Evolutionary conservation across 2,329 filamentous ascomycete genomes (phyloP), one percentile per base, ranked within the genome.

Genomic region (Paraconiothyrium brasiliense): DNA sequence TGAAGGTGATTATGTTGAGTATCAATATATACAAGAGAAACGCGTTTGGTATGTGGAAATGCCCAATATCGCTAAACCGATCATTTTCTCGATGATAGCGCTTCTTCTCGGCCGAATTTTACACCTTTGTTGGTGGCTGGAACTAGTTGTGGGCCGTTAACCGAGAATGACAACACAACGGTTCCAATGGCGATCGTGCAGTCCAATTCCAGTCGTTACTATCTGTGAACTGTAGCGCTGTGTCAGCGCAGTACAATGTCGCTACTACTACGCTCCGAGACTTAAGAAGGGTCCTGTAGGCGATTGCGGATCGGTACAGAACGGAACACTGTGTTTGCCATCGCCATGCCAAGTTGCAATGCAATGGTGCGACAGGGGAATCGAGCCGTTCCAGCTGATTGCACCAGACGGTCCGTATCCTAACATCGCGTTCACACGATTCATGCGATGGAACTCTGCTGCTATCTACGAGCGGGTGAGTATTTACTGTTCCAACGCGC

Each of bases 221-320:
- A 16, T 24, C 49, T 37, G 30, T 52, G 30, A 55, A 44, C 20
- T 55, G 37, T 30, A 55, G 52, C 35, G 39, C 27, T 13, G 14
- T 55, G 22, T 55, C 37, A 20, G 52, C 37, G 30, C 16, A 39
- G 52, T 55, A 41, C 37, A 55, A 55, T 34, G 37, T 55, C 16
- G 37, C 52, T 46, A 55, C 52, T 39, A 24, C n/a, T 10, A 55
- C 52, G 30, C 37, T 55, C 14, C n/a, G n/a, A 55, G 52, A 55
- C 39, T 46, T 41, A 55, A 55, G 2, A 55, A 55, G 52, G 22
- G 37, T 20, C 37, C 46, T 52, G 22, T 27, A 35, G 49, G n/a
- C 16, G 22, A 52, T 39, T 39, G 32, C 22, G 32, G 32, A 35
- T 11, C 5, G 32, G 49, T 27, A 37, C 16, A 52, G 35, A 37